Conservation (phyloP, 2,329 filamentous ascomycete species). For the Aureobasidium subglaciale region DNA sequence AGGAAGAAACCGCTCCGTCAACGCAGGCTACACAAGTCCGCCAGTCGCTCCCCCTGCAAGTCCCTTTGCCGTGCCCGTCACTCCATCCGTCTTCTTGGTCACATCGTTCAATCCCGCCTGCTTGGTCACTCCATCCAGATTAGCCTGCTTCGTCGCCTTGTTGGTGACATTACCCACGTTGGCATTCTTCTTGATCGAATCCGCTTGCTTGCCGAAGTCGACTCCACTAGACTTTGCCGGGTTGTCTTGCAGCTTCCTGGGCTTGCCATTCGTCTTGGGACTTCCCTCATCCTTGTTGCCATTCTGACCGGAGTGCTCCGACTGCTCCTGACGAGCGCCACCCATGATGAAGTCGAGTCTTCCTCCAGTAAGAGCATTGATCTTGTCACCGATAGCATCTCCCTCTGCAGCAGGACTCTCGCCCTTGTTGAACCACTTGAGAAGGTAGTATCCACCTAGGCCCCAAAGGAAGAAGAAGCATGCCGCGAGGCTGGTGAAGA, state of each 20-base stretch:
- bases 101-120: neutral
- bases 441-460: slow-evolving; percentile 50
- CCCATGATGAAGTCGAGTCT: slow-evolving; percentile 31
- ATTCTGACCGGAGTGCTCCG: slow-evolving; percentile 9
- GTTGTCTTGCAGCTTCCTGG: slow-evolving; percentile 11
- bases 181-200: slow-evolving; percentile 15
- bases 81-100: slow-evolving; percentile 2
- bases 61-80: slow-evolving; percentile 3
- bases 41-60: neutral
- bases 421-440: slow-evolving; percentile 36
- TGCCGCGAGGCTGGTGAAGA: slow-evolving; percentile 57
- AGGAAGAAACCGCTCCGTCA: slow-evolving; percentile 1
- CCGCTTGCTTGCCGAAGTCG: slow-evolving; percentile 12
- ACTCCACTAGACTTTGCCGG: slow-evolving; percentile 15
- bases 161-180: slow-evolving; percentile 16
- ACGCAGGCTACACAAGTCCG: slow-evolving; percentile 11
- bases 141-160: slow-evolving; percentile 15
- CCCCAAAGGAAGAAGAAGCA: slow-evolving; percentile 62
- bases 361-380: slow-evolving; percentile 35
- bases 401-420: slow-evolving; percentile 24
- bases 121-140: slow-evolving; percentile 15
- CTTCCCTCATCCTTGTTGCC: neutral
- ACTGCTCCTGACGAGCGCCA: slow-evolving; percentile 17
- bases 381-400: slow-evolving; percentile 34
- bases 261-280: slow-evolving; percentile 13